Percentiles rank a stretch among this genome's conserved stretches.
Evolutionary conservation across 352 stramenopile species (phyloP).

Genomic region (Phytophthora sansomeana): DNA sequence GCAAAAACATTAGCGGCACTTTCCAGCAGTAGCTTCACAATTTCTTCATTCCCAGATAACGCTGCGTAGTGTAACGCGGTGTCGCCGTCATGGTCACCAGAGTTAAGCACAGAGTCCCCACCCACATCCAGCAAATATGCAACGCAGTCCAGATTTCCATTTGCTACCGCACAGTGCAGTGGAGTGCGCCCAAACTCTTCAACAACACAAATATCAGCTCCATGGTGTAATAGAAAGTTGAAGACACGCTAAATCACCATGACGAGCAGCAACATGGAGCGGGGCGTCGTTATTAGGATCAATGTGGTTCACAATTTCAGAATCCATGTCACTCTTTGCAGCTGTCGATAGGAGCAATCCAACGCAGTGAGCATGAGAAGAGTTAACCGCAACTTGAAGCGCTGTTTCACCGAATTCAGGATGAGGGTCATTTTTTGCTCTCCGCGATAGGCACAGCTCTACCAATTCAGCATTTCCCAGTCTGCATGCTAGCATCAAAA

Average conservation of each 20-base stretch:
- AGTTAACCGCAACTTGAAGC: slow-evolving; percentile 78
- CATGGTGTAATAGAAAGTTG: slow-evolving; percentile 81
- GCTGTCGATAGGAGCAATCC: slow-evolving; percentile 71
- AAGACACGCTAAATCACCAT: slow-evolving; percentile 77
- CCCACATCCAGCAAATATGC: slow-evolving; percentile 88
- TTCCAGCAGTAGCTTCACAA: slow-evolving; percentile 81
- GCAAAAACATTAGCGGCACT: slow-evolving; percentile 77
- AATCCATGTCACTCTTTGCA: slow-evolving; percentile 88
- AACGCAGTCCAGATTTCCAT: slow-evolving; percentile 71
- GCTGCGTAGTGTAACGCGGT: slow-evolving; percentile 82
- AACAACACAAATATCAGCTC: slow-evolving; percentile 84
- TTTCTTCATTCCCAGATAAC: slow-evolving; percentile 58
- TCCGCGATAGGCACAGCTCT: slow-evolving; percentile 74
- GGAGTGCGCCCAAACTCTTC: slow-evolving; percentile 83
- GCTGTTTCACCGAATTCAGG: slow-evolving; percentile 87
- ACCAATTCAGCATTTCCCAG: slow-evolving; percentile 67
- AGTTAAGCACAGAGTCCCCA: slow-evolving; percentile 82
- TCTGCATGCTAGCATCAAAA: slow-evolving; percentile 83
- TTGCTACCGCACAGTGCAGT: slow-evolving; percentile 76
- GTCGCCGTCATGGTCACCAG: slow-evolving; percentile 76
- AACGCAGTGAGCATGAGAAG: slow-evolving; percentile 65
- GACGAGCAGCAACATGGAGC: slow-evolving; percentile 75
- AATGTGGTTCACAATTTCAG: slow-evolving; percentile 89
- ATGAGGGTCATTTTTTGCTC: slow-evolving; percentile 88
- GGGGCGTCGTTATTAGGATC: slow-evolving; percentile 82